Evolutionary conservation across 805 yeast species (phyloP).

Genomic region (Monosporozyma unispora): DNA sequence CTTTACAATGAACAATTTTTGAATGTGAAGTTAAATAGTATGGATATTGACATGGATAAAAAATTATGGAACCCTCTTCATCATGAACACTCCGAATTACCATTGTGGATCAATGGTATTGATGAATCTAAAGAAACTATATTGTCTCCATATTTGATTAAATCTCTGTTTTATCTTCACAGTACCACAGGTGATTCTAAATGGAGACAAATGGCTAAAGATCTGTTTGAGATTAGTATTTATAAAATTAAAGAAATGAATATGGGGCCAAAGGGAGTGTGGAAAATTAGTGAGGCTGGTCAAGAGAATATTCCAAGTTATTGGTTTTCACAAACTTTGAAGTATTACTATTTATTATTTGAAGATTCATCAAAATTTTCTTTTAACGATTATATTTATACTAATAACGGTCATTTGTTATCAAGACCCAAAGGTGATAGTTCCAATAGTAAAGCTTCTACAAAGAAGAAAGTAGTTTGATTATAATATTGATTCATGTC

Average conservation of each 20-base stretch:
- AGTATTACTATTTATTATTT: slow-evolving; percentile 44
- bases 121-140: slow-evolving; percentile 30
- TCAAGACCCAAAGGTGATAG: slow-evolving; percentile 10
- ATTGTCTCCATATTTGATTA: slow-evolving; percentile 55
- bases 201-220: slow-evolving; percentile 50
- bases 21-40: slow-evolving; percentile 1
- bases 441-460: neutral
- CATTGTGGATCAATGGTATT: slow-evolving; percentile 28
- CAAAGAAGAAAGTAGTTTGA: neutral
- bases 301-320: slow-evolving; percentile 38
- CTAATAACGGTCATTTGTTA: slow-evolving; percentile 58
- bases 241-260: slow-evolving; percentile 22
- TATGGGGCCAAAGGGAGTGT: slow-evolving; percentile 33
- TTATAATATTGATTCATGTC: neutral
- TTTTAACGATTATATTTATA: slow-evolving; percentile 47
- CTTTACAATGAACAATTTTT: slow-evolving; percentile 5
- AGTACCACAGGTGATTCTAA: slow-evolving; percentile 49
- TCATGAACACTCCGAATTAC: slow-evolving; percentile 24
- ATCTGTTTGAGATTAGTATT: slow-evolving; percentile 36
- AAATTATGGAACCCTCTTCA: slow-evolving; percentile 9
- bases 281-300: slow-evolving; percentile 30
- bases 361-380: slow-evolving; percentile 36
- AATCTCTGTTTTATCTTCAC: slow-evolving; percentile 49
- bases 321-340: slow-evolving; percentile 54
- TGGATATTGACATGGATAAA: neutral